phyloP scores from a whole-genome alignment of 2,329 filamentous ascomycete genomes.

The Elsinoe batatas region DNA sequence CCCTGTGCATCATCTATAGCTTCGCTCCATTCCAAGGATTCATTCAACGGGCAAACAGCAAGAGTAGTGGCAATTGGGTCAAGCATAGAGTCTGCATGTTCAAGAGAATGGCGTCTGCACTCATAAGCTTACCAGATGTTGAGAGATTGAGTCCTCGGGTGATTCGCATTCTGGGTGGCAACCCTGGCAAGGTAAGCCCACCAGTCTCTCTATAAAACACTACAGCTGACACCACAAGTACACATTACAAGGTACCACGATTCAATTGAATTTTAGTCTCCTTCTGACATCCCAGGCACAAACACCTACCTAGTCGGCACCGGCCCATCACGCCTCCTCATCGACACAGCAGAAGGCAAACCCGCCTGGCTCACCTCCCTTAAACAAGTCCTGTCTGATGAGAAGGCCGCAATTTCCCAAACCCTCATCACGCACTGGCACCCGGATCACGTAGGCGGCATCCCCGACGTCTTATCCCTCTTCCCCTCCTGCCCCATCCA shows the following conservation, averaged over 20 bases:
- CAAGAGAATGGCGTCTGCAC: slow-evolving; percentile 21
- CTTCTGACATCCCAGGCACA: slow-evolving; percentile 52
- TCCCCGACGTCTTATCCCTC: slow-evolving; percentile 55
- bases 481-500: slow-evolving; percentile 56
- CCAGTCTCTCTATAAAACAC: background rate
- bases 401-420: slow-evolving; percentile 58
- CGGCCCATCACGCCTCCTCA: slow-evolving; percentile 61
- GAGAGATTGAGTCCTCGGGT: slow-evolving; percentile 68
- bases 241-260: slow-evolving; percentile 47
- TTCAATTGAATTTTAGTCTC: background rate
- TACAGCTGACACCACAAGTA: slow-evolving; percentile 35
- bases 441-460: slow-evolving; percentile 70
- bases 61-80: too few species aligned
- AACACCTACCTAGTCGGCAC: slow-evolving; percentile 90
- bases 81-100: background rate
- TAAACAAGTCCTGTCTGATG: slow-evolving; percentile 52
- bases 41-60: too few species aligned
- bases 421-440: slow-evolving; percentile 90
- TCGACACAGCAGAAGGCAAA: slow-evolving; percentile 82
- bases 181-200: slow-evolving; percentile 69
- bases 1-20: background rate
- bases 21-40: too few species aligned
- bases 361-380: slow-evolving; percentile 63
- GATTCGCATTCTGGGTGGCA: slow-evolving; percentile 78
- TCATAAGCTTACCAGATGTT: slow-evolving; percentile 59